Conservation (phyloP, 208 protist genomes). For the Acanthamoeba castellanii region DNA sequence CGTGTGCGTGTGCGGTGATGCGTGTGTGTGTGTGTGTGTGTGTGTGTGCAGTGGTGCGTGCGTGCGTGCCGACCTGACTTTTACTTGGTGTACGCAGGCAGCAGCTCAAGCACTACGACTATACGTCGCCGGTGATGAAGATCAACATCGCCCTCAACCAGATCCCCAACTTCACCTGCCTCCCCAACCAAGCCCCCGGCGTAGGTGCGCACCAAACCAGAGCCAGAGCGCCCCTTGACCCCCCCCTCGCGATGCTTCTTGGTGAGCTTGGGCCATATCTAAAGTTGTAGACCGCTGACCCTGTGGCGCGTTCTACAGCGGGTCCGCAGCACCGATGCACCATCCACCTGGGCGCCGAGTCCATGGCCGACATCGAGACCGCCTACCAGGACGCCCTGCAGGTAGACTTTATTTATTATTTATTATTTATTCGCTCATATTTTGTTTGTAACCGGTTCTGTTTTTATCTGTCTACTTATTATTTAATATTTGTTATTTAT, state of each 20-base stretch:
- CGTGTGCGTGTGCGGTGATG: too few species aligned
- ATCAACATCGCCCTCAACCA: slow-evolving; percentile 86
- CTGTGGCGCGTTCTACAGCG: neutral
- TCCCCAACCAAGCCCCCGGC: slow-evolving; percentile 3
- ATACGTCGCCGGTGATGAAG: slow-evolving; percentile 79
- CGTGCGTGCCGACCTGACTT: neutral
- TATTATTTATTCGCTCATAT: neutral
- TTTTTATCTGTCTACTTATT: neutral
- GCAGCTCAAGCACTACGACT: slow-evolving; percentile 55
- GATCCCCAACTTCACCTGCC: slow-evolving; percentile 84
- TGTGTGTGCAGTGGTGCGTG: neutral
- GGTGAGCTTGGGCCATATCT: too few species aligned
- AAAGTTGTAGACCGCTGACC: neutral
- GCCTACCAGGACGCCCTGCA: slow-evolving; percentile 73
- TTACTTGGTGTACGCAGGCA: neutral
- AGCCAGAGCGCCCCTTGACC: neutral
- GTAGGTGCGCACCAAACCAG: neutral
- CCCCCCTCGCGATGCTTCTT: neutral
- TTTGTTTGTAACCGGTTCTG: too few species aligned
- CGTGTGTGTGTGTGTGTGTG: neutral
- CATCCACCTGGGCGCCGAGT: slow-evolving; percentile 82
- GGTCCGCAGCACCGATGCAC: slow-evolving; percentile 85
- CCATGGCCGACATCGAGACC: slow-evolving; percentile 75
- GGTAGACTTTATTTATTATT: neutral
- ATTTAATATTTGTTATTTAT: too few species aligned